Conservation (phyloP, 805 yeast species). For the Ascoidea asiatica region DNA sequence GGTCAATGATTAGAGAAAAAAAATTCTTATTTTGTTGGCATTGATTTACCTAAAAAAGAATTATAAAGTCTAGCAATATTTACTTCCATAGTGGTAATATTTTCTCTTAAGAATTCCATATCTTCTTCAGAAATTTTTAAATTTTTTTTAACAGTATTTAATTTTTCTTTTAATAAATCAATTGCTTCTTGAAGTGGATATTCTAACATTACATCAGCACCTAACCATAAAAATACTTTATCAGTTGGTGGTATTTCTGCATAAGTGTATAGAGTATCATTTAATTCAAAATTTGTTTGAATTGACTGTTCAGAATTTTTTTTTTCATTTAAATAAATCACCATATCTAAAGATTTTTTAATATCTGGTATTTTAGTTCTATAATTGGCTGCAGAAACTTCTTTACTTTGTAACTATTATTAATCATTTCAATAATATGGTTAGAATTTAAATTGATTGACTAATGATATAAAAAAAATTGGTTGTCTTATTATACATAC, state of each 20-base stretch:
- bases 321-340: slow-evolving; percentile 41
- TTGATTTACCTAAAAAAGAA: too few species aligned
- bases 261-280: slow-evolving; percentile 81
- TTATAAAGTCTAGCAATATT: slow-evolving; percentile 87
- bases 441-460: slow-evolving; percentile 15
- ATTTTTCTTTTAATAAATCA: slow-evolving; percentile 47
- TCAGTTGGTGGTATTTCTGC: slow-evolving; percentile 57
- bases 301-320: slow-evolving; percentile 28
- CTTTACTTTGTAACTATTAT: slow-evolving; percentile 28
- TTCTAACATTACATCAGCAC: slow-evolving; percentile 95
- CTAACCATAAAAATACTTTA: slow-evolving; percentile 85
- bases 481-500: too few species aligned
- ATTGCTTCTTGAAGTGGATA: slow-evolving; percentile 85
- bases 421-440: slow-evolving; percentile 16
- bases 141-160: slow-evolving; percentile 47
- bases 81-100: slow-evolving; percentile 95
- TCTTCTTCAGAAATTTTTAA: slow-evolving; percentile 63
- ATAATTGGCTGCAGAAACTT: slow-evolving; percentile 27
- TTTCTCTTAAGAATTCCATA: slow-evolving; percentile 69
- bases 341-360: slow-evolving; percentile 67
- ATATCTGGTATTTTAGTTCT: slow-evolving; percentile 82
- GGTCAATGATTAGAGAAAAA: too few species aligned
- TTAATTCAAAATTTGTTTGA: slow-evolving; percentile 77
- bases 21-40: too few species aligned
- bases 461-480: slow-evolving; percentile 11